These are phyloP conservation scores for Hypomyces rosellus DNA, from an alignment of 2,329 filamentous ascomycete genomes.

Conservation along the genomic window DNA sequence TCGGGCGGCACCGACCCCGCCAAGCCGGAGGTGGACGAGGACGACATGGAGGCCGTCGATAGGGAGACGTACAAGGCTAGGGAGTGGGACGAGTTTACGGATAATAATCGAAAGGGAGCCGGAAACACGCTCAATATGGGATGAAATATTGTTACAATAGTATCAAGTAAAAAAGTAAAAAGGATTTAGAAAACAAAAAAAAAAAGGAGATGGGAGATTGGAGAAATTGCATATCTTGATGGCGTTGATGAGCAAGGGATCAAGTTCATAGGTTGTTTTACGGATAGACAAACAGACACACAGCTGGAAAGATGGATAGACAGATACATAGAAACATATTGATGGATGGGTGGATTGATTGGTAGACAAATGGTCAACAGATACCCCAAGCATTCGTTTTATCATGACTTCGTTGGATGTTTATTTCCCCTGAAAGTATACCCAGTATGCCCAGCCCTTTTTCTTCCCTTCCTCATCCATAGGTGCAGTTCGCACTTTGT, in stretches of 20 bases:
- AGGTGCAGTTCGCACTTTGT: too few species aligned
- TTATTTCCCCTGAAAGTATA: background rate
- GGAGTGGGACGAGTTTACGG: constrained; percentile 90
- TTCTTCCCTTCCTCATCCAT: too few species aligned
- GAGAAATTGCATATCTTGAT: background rate
- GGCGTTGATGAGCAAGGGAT: background rate
- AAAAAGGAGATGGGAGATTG: background rate
- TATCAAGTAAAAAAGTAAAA: background rate
- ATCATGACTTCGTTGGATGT: too few species aligned
- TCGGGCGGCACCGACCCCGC: constrained; percentile 78
- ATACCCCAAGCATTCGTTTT: too few species aligned
- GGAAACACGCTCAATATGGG: constrained; percentile 82
- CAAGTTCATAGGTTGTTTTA: background rate
- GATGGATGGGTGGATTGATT: too few species aligned
- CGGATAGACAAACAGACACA: too few species aligned
- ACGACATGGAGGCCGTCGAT: constrained; percentile 82
- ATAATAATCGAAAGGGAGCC: constrained; percentile 78
- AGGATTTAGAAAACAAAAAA: background rate
- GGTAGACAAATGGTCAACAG: too few species aligned
- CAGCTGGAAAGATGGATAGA: too few species aligned
- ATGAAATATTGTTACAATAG: constrained; percentile 16
- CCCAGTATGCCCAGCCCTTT: too few species aligned
- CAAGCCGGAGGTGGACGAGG: constrained; percentile 73
- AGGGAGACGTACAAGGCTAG: constrained; percentile 88
- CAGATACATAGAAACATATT: too few species aligned